Base-by-base conservation (phyloP, 495 filamentous ascomycete genomes). In the Entonaema liquescens region DNA sequence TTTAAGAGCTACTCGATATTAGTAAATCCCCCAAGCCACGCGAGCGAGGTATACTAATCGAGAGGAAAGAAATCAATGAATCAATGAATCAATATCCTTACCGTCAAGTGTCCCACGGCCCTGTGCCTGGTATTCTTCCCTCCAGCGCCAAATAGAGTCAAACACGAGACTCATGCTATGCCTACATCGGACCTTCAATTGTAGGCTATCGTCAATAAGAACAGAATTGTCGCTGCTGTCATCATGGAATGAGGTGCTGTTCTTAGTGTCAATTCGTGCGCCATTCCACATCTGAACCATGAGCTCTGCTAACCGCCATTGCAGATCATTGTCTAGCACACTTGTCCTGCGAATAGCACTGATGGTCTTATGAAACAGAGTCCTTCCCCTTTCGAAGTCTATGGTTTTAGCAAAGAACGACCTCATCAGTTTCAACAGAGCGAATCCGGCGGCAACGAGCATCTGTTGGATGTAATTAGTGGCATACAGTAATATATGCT, bases 91-190 rank as follows among this genome's bases (percentile, higher is more conserved):
- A n/a, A n/a, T n/a, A n/a, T n/a, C 77, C 87, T 79, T 83, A 92
- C 91, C 88, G 83, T 97, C 93, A 54, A 97, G 88, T 52, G 90
- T 92, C 19, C 92, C 88, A 26, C 86, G 85, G 7, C 89, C 92
- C 77, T 91, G 89, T 38, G 91, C 89, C 74, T 93, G 90, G 67
- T 91, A 91, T 77, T 94, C 91, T 74, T 96, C 93, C 63, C 94
- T 85, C 94, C 94, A 98, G 59, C 93, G 89, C 93, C 93, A 97
- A 25, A 96, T 93, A 3, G 91, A 93, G 79, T 98, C 94, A 76
- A 91, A 97, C 2, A 98, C 91, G 6, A 97, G 83, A 71, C 92
- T 95, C 91, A 98, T 94, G 78, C 93, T 96, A 87, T 95, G 94
- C 9, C 94, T 87, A 74, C 92, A 95, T 61, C 92, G 88, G 5